Evolutionary conservation across 441 rosid species (phyloP).

Genomic region (Erysimum cheiri): DNA sequence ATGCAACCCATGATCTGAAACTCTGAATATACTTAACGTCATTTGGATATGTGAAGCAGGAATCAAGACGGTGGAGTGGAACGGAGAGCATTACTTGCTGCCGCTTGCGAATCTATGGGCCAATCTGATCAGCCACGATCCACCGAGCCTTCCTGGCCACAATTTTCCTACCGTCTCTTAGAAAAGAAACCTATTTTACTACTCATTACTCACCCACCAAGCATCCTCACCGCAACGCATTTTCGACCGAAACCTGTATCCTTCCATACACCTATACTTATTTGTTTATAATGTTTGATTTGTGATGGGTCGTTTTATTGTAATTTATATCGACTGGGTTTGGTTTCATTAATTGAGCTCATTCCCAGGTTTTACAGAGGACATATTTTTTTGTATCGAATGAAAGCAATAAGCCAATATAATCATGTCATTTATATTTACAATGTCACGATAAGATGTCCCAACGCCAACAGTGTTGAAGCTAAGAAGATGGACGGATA

Average conservation of each 20-base stretch:
- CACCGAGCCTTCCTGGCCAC: slow-evolving; percentile 28
- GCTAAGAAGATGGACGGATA: too few relatives aligned
- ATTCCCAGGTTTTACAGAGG: slow-evolving; percentile 6
- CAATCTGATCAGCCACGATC: slow-evolving; percentile 35
- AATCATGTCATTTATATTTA: not conserved
- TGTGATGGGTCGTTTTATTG: slow-evolving; percentile 12
- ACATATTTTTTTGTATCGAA: slow-evolving; percentile 11
- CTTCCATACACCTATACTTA: slow-evolving; percentile 13
- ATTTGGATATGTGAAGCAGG: slow-evolving; percentile 12
- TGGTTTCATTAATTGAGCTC: not conserved
- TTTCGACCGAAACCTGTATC: slow-evolving; percentile 15
- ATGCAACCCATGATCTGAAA: not conserved
- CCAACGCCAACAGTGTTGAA: not conserved
- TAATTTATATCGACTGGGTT: not conserved
- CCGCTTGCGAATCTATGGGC: slow-evolving; percentile 41
- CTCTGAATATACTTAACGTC: not conserved
- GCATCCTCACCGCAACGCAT: slow-evolving; percentile 14
- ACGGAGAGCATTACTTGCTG: slow-evolving; percentile 31
- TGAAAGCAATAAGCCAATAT: not conserved
- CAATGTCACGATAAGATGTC: not conserved
- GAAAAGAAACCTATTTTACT: slow-evolving; percentile 15
- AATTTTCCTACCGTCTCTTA: not conserved
- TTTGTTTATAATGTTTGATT: slow-evolving; percentile 32
- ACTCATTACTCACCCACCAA: slow-evolving; percentile 1
- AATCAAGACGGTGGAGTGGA: slow-evolving; percentile 33